Percentiles rank a stretch among this genome's conserved stretches.
phyloP scores from a whole-genome alignment of 768 basidiomycete genomes.

The Lentinula aciculospora region DNA sequence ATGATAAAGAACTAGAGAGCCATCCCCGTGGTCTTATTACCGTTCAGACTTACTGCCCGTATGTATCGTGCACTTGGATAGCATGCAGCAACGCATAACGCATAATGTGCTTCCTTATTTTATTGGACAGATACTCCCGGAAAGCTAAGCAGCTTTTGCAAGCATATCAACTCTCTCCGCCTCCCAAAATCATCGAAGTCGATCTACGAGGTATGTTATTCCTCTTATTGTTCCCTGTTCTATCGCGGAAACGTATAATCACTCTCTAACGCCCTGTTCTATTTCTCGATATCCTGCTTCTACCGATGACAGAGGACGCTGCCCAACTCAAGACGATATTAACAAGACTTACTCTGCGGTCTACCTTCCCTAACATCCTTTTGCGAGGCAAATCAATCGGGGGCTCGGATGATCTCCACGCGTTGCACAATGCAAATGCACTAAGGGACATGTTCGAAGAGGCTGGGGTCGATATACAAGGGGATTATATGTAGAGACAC shows the following conservation, averaged over 20 bases:
- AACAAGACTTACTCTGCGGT: slow-evolving; percentile 55
- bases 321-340: slow-evolving; percentile 60
- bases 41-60: slow-evolving; percentile 70
- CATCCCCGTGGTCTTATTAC: background rate
- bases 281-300: background rate
- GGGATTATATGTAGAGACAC: background rate
- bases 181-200: slow-evolving; percentile 70
- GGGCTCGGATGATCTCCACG: slow-evolving; percentile 54
- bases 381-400: slow-evolving; percentile 59
- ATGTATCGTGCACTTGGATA: slow-evolving; percentile 22
- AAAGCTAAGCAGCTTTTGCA: slow-evolving; percentile 59
- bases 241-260: background rate
- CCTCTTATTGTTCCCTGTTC: background rate
- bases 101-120: background rate
- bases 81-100: background rate
- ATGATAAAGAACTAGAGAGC: slow-evolving; percentile 3
- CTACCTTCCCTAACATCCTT: slow-evolving; percentile 75
- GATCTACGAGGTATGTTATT: slow-evolving; percentile 54
- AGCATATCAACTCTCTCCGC: slow-evolving; percentile 53
- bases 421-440: slow-evolving; percentile 9
- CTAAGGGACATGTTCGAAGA: slow-evolving; percentile 10
- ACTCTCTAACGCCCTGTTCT: background rate
- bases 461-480: background rate
- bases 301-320: slow-evolving; percentile 61
- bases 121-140: slow-evolving; percentile 44